Conservation (phyloP, 2,329 filamentous ascomycete genomes). For the Cladobotryum mycophilum region DNA sequence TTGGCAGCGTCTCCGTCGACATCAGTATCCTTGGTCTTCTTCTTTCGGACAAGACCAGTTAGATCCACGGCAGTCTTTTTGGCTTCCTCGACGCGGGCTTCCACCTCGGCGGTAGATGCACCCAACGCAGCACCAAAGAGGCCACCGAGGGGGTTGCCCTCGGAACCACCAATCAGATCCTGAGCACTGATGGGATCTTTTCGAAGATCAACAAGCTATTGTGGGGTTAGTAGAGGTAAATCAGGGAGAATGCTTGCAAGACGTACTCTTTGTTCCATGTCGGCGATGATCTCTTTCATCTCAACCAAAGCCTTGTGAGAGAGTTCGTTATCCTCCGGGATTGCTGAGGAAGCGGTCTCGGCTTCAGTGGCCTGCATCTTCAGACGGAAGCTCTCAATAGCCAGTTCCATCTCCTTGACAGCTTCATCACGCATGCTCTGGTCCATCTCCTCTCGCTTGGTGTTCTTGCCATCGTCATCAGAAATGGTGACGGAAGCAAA, state of each 20-base stretch:
- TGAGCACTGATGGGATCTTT: constrained; percentile 46
- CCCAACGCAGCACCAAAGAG: constrained; percentile 59
- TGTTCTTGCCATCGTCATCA: constrained; percentile 40
- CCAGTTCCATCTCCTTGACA: constrained; percentile 62
- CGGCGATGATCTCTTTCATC: constrained; percentile 69
- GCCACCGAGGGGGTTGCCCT: constrained; percentile 44
- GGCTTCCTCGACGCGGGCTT: constrained; percentile 63
- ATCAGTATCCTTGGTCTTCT: constrained; percentile 41
- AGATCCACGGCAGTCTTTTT: constrained; percentile 70
- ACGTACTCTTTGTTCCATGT: constrained; percentile 69
- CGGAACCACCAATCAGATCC: constrained; percentile 30
- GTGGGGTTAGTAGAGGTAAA: constrained; percentile 9
- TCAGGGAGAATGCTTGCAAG: not conserved
- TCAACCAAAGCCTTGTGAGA: constrained; percentile 59
- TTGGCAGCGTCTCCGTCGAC: not conserved
- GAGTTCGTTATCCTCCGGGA: constrained; percentile 60
- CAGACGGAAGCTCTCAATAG: constrained; percentile 64
- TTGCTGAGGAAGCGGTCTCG: constrained; percentile 55
- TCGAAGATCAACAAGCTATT: constrained; percentile 61
- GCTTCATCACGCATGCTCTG: constrained; percentile 66
- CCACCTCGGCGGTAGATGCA: constrained; percentile 53
- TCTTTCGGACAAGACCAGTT: constrained; percentile 68
- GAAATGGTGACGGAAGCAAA: constrained; percentile 74
- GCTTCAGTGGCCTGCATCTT: constrained; percentile 66
- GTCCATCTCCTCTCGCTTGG: constrained; percentile 52